Evolutionary conservation across 192 early-diverging fungal species (phyloP).

Genomic region (Backusella tuberculispora): DNA sequence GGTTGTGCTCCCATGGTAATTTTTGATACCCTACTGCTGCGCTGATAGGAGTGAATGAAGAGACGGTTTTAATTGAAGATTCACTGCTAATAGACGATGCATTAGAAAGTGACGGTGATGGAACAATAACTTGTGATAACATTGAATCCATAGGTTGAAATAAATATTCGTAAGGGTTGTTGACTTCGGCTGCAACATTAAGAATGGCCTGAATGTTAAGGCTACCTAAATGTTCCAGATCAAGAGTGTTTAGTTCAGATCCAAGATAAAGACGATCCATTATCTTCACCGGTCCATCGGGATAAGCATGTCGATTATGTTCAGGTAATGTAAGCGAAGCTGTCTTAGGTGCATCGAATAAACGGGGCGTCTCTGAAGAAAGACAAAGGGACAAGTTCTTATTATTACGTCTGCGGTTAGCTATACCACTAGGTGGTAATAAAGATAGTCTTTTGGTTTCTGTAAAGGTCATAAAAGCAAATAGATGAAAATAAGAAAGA

Average conservation of each 20-base stretch:
- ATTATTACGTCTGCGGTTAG: slow-evolving; percentile 34
- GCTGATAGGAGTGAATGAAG: background rate
- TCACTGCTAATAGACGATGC: slow-evolving; percentile 13
- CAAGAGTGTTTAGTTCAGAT: slow-evolving; percentile 62
- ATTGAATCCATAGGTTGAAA: slow-evolving; percentile 25
- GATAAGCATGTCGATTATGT: slow-evolving; percentile 49
- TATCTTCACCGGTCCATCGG: slow-evolving; percentile 59
- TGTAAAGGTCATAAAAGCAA: background rate
- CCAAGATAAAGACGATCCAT: slow-evolving; percentile 73
- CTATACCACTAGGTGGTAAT: slow-evolving; percentile 19
- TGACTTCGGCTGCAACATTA: slow-evolving; percentile 82
- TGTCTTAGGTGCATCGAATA: background rate
- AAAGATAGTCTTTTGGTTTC: slow-evolving; percentile 21
- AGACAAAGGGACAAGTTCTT: slow-evolving; percentile 40
- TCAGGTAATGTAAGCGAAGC: background rate
- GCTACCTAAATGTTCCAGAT: slow-evolving; percentile 47
- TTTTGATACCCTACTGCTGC: slow-evolving; percentile 60
- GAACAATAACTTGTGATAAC: background rate
- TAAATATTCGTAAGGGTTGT: slow-evolving; percentile 32
- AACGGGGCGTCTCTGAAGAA: background rate
- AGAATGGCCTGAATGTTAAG: slow-evolving; percentile 64
- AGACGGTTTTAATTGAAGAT: background rate
- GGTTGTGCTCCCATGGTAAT: slow-evolving; percentile 75
- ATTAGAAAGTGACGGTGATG: slow-evolving; percentile 21
- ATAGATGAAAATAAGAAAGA: background rate